Percentiles rank a stretch among this genome's conserved stretches.
Conservation (phyloP, 768 basidiomycete species). For the Russula ochroleuca region DNA sequence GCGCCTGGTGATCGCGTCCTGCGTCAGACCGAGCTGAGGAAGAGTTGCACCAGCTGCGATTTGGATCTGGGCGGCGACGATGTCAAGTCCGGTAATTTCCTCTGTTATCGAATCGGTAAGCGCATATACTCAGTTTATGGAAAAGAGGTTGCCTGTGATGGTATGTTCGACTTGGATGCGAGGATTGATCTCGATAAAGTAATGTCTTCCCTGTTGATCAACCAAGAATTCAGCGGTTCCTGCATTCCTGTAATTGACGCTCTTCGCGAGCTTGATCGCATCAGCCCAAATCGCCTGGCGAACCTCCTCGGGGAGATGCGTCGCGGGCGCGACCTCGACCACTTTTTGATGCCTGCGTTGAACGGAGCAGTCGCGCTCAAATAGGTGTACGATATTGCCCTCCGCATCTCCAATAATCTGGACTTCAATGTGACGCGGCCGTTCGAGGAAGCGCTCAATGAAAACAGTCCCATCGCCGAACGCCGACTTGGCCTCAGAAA, state of each 20-base stretch:
- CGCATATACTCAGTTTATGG: constrained; percentile 11
- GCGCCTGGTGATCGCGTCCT: constrained; percentile 92
- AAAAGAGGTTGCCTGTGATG: constrained; percentile 69
- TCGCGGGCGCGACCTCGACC: constrained; percentile 97
- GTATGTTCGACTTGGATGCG: constrained; percentile 99
- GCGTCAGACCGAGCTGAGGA: constrained; percentile 90
- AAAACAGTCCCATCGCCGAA: constrained; percentile 99
- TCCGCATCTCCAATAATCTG: constrained; percentile 87
- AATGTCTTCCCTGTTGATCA: constrained; percentile 92
- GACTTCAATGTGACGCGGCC: constrained; percentile 96
- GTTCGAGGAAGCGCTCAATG: constrained; percentile 96
- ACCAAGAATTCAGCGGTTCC: constrained; percentile 99
- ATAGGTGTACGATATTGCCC: constrained; percentile 96
- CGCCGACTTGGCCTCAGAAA: constrained; percentile 90
- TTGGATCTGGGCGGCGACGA: constrained; percentile 98
- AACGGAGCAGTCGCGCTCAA: constrained; percentile 98
- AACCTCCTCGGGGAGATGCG: constrained; percentile 86
- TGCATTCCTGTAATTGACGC: constrained; percentile 93
- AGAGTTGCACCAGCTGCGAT: constrained; percentile 98
- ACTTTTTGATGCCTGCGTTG: constrained; percentile 98
- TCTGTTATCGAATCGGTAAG: constrained; percentile 45
- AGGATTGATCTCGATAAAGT: constrained; percentile 99
- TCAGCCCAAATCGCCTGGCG: constrained; percentile 83
- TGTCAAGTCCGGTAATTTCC: constrained; percentile 99
- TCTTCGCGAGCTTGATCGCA: constrained; percentile 91